Evolutionary conservation across 345 rosid species (phyloP).

Genomic region (Hypericum perforatum): DNA sequence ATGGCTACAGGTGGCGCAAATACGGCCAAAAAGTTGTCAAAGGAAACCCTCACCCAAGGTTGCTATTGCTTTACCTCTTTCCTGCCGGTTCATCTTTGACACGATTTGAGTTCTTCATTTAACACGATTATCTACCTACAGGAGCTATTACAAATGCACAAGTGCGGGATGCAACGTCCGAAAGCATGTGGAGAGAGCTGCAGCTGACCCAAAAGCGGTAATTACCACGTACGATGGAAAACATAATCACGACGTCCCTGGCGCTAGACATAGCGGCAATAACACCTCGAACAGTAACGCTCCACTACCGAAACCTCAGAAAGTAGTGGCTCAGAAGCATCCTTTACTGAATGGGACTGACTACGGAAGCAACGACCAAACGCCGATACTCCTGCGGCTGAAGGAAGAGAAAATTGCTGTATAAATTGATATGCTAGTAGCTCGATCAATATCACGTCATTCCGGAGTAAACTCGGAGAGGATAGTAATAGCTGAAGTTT

Average conservation of each 20-base stretch:
- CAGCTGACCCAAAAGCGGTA: constrained; percentile 79
- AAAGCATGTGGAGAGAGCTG: constrained; percentile 90
- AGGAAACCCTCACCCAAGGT: constrained; percentile 97
- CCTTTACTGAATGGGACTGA: constrained; percentile 21
- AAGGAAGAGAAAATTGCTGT: too few species aligned
- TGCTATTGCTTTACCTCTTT: constrained; percentile 7
- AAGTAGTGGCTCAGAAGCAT: constrained; percentile 22
- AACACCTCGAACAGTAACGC: constrained; percentile 19
- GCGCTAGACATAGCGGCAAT: constrained; percentile 55
- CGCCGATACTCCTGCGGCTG: too few species aligned
- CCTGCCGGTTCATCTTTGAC: constrained; percentile 8
- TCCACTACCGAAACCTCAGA: constrained; percentile 20
- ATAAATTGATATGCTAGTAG: too few species aligned
- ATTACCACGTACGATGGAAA: constrained; percentile 95
- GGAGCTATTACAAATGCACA: constrained; percentile 95
- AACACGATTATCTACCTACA: constrained; percentile 13
- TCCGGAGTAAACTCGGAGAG: too few species aligned
- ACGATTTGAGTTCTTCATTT: constrained; percentile 1
- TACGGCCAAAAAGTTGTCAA: constrained; percentile 99
- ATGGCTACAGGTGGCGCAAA: constrained; percentile 98
- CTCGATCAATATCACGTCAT: too few species aligned
- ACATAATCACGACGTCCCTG: constrained; percentile 78
- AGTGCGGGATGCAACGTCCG: constrained; percentile 79
- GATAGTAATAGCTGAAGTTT: too few species aligned
- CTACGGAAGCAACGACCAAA: too few species aligned